Conservation (phyloP, 1,284 basidiomycete species). For the Ustilago shanxiensis region DNA sequence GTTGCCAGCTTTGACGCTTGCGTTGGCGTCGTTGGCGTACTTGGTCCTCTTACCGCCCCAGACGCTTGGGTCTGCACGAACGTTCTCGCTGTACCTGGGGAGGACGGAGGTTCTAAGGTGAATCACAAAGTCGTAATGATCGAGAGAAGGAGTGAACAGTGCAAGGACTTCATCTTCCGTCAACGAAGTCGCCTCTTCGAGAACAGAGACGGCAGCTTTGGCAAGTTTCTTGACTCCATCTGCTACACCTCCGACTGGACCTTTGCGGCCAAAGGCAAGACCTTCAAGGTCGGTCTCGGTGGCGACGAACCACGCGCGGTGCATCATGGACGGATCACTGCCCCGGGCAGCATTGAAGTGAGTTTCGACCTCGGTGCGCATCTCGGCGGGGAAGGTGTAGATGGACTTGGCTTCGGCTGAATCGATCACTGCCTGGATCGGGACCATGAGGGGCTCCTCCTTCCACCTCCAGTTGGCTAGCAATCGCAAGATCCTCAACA, state of each 20-base stretch:
- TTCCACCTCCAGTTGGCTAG: constrained; percentile 84
- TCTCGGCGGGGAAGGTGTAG: constrained; percentile 70
- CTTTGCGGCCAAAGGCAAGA: constrained; percentile 77
- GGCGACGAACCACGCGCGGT: constrained; percentile 82
- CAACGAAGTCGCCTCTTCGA: constrained; percentile 57
- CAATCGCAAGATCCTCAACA: constrained; percentile 81
- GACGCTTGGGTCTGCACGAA: constrained; percentile 57
- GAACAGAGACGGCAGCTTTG: constrained; percentile 44
- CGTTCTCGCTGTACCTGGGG: constrained; percentile 77
- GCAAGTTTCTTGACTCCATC: constrained; percentile 60
- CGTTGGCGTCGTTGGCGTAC: constrained; percentile 73
- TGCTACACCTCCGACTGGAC: constrained; percentile 54
- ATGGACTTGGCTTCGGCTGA: constrained; percentile 54
- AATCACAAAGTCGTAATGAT: constrained; percentile 88
- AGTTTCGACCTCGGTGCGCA: constrained; percentile 77
- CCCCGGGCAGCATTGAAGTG: constrained; percentile 71
- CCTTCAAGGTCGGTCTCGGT: constrained; percentile 85
- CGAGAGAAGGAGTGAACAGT: constrained; percentile 84
- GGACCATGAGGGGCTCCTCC: constrained; percentile 73
- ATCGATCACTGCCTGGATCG: constrained; percentile 68
- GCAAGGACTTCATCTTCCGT: constrained; percentile 72
- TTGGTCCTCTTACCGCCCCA: constrained; percentile 69
- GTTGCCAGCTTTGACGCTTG: constrained; percentile 24
- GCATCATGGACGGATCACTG: constrained; percentile 63
- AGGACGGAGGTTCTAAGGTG: constrained; percentile 78